Percentiles rank a stretch among this genome's conserved stretches.
Conservation (phyloP, 345 rosid species). For the Chamaenerion angustifolium region DNA sequence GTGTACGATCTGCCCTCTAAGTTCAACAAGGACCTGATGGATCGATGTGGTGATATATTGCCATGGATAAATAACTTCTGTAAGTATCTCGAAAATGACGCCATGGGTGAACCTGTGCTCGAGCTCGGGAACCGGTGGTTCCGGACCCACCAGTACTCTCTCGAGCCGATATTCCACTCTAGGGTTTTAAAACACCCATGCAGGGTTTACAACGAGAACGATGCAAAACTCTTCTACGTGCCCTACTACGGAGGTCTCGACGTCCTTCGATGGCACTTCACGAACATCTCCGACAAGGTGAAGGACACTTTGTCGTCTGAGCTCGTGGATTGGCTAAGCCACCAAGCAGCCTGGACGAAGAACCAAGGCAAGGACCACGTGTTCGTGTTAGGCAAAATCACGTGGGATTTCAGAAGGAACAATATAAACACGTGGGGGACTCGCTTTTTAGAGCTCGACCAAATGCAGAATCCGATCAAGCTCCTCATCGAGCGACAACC, state of each 20-base stretch:
- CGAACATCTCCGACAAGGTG: slow-evolving; percentile 54
- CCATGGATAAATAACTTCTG: slow-evolving; percentile 56
- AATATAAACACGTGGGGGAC: slow-evolving; percentile 54
- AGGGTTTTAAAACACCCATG: slow-evolving; percentile 65
- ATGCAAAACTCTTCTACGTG: slow-evolving; percentile 70
- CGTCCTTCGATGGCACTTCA: slow-evolving; percentile 85
- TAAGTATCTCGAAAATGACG: slow-evolving; percentile 39
- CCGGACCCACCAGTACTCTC: slow-evolving; percentile 56
- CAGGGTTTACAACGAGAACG: slow-evolving; percentile 47
- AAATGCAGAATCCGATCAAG: slow-evolving; percentile 75
- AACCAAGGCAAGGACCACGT: slow-evolving; percentile 75
- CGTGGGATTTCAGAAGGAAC: slow-evolving; percentile 82
- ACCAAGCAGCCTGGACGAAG: slow-evolving; percentile 34
- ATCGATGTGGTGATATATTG: slow-evolving; percentile 64
- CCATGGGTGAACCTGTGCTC: slow-evolving; percentile 41
- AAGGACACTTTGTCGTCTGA: slow-evolving; percentile 45
- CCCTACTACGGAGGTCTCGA: slow-evolving; percentile 75
- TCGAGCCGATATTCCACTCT: slow-evolving; percentile 69
- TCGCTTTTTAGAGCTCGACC: slow-evolving; percentile 41
- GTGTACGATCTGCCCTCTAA: slow-evolving; percentile 72
- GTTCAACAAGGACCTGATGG: slow-evolving; percentile 64
- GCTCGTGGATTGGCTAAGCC: slow-evolving; percentile 56
- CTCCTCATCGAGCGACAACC: slow-evolving; percentile 78
- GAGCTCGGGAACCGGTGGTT: slow-evolving; percentile 57
- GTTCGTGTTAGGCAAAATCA: slow-evolving; percentile 64